Evolutionary conservation across 495 filamentous ascomycete genomes (phyloP), one percentile per base, ranked within the genome.

Genomic region (Podospora pseudoanserina): DNA sequence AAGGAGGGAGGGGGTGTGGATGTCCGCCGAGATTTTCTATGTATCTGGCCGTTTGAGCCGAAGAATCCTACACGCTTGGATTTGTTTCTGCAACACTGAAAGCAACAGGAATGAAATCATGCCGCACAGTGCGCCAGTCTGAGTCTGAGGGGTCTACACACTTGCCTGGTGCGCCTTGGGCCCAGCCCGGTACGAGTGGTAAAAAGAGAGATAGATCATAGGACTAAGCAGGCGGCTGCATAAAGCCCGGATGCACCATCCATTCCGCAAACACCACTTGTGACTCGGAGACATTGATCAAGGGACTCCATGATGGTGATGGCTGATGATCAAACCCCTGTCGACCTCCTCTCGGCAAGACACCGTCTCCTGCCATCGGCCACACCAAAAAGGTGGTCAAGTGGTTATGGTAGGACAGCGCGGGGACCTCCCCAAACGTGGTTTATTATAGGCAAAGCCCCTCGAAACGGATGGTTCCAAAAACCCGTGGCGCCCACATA

Each of bases 91-190:
- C 39, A 49, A 49, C 39, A 13, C 39, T 49, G 39, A 49, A 49
- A 49, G 54, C 27, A 18, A 60, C 64, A 44, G 64, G 64, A 66
- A 60, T 70, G 68, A 55, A 63, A 66, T 70, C 68, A 64, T 70
- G 60, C 64, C 64, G 68, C 68, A 66, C 64, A 70, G 68, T 28
- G 63, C 61, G 63, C 63, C 63, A 27, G n/a, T 55, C 32, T 27
- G 6, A 49, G 44, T 11, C 62, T 23, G 23, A 23, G 23, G 23
- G 23, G 23, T 23, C 53, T n/a, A 63, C 56, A 13, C 65, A 54
- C 26, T 70, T 34, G 11, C 30, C 30, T 28, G 7, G 30, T 32
- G 30, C 30, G 30, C 30, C 15, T 49, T 49, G 7, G 39, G 13
- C 13, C 2, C 9, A 49, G 39, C 39, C 39, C 39, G 39, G 39